Conservation (phyloP, 2,329 filamentous ascomycete genomes). For the Pseudogymnoascus sp. region DNA sequence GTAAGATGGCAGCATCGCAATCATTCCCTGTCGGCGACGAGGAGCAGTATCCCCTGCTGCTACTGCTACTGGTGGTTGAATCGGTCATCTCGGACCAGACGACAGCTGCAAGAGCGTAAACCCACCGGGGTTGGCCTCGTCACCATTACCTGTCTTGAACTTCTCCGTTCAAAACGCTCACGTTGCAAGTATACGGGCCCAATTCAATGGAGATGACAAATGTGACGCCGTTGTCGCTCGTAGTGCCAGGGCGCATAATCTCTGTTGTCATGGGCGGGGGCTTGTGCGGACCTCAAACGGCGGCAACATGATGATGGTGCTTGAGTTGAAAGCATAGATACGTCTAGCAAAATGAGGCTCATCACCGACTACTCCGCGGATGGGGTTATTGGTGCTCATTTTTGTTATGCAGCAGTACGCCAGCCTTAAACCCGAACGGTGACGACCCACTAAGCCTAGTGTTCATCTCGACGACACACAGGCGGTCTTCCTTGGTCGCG, state of each 20-base stretch:
- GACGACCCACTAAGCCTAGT: slow-evolving; percentile 13
- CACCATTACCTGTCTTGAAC: slow-evolving; percentile 13
- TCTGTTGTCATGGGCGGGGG: slow-evolving; percentile 3
- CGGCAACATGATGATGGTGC: slow-evolving; percentile 12
- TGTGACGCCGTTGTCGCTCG: neutral
- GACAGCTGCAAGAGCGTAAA: neutral
- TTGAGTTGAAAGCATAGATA: slow-evolving; percentile 7
- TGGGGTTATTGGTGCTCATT: slow-evolving; percentile 14
- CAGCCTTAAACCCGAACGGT: slow-evolving; percentile 15
- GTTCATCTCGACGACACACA: slow-evolving; percentile 17
- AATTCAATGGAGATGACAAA: slow-evolving; percentile 18
- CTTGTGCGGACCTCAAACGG: neutral
- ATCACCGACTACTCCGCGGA: slow-evolving; percentile 17
- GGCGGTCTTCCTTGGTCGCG: slow-evolving; percentile 10
- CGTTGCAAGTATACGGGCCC: slow-evolving; percentile 13
- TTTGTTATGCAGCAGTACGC: slow-evolving; percentile 18
- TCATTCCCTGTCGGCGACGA: neutral
- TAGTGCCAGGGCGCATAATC: slow-evolving; percentile 14
- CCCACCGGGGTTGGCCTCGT: slow-evolving; percentile 9
- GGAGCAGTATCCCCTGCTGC: neutral
- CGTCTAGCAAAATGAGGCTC: neutral
- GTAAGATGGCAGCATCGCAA: slow-evolving; percentile 9
- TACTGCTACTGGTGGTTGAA: neutral
- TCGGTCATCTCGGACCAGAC: neutral
- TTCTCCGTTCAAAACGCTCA: slow-evolving; percentile 18